Percentiles rank a stretch among this genome's conserved stretches.
Conservation (phyloP, 2,329 filamentous ascomycete species). For the Colletotrichum costaricense region DNA sequence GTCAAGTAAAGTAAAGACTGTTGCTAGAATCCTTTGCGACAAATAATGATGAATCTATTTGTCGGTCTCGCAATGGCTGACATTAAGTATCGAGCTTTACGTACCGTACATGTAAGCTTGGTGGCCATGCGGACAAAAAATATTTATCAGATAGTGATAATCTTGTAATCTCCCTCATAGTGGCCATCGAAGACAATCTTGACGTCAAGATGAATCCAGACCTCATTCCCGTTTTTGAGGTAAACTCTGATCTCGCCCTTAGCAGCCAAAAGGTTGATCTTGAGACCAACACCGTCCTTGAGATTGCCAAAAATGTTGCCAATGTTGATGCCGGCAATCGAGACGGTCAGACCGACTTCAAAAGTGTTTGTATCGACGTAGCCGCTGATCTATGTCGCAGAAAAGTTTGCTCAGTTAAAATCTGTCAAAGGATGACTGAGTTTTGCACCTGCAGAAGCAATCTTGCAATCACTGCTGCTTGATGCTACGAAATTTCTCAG, state of each 20-base stretch:
- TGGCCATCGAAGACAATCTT: conserved; percentile 13
- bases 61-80: too few relatives aligned
- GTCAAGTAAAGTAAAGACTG: too few relatives aligned
- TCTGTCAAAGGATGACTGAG: background rate
- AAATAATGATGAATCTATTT: too few relatives aligned
- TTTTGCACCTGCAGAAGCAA: too few relatives aligned
- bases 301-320: conserved; percentile 26
- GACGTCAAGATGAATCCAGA: conserved; percentile 21
- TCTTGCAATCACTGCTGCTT: too few relatives aligned
- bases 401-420: background rate
- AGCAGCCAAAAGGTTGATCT: conserved; percentile 3
- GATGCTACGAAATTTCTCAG: too few relatives aligned
- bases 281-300: conserved; percentile 18
- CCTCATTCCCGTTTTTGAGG: conserved; percentile 28
- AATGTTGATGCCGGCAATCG: conserved; percentile 8
- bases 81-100: too few relatives aligned
- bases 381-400: background rate
- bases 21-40: too few relatives aligned
- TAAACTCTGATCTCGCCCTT: conserved; percentile 21
- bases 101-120: too few relatives aligned
- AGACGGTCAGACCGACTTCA: background rate
- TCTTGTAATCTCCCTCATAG: conserved; percentile 20
- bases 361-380: conserved; percentile 12
- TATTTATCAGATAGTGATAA: background rate
- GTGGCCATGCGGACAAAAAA: too few relatives aligned